These are phyloP conservation scores for Acaromyces ingoldii DNA, from an alignment of 1,284 basidiomycete genomes.

Conservation along the genomic window DNA sequence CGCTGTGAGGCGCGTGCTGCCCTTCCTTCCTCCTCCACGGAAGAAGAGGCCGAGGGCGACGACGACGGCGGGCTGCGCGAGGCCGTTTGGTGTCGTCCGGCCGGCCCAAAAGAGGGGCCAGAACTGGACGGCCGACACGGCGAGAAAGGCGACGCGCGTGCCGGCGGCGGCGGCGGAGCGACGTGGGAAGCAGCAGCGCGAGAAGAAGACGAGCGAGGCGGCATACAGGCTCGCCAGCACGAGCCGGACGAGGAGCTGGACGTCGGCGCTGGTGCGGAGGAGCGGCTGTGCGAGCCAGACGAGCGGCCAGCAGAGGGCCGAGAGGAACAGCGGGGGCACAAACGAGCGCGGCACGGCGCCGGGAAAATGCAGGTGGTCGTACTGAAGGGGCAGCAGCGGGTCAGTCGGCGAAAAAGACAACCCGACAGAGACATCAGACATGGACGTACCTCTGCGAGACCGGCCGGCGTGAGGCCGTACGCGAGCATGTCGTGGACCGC, in stretches of 20 bases:
- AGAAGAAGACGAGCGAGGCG: constrained; percentile 63
- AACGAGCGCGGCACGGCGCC: constrained; percentile 87
- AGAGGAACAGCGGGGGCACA: constrained; percentile 59
- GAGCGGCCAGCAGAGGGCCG: constrained; percentile 36
- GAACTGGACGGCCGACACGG: constrained; percentile 76
- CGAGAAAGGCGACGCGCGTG: constrained; percentile 51
- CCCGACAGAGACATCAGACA: too few species aligned
- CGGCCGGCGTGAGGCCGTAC: constrained; percentile 60
- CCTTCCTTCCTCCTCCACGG: constrained; percentile 27
- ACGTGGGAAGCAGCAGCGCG: constrained; percentile 63
- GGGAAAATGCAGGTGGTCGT: constrained; percentile 83
- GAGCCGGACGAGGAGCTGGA: constrained; percentile 68
- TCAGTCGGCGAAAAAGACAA: neutral
- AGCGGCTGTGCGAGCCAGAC: too few species aligned
- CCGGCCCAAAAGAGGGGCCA: constrained; percentile 90
- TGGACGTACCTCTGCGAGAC: constrained; percentile 46
- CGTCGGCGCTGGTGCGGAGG: constrained; percentile 58
- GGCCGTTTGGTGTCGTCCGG: constrained; percentile 88
- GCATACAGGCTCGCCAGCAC: constrained; percentile 67
- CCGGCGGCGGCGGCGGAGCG: too few species aligned
- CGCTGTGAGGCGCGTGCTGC: constrained; percentile 30
- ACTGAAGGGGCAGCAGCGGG: constrained; percentile 55
- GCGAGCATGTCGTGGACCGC: constrained; percentile 81
- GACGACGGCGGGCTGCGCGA: constrained; percentile 72
- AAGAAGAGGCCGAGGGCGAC: constrained; percentile 62